Base-by-base conservation (phyloP, 441 rosid genomes). In the Macaranga tanarius region DNA sequence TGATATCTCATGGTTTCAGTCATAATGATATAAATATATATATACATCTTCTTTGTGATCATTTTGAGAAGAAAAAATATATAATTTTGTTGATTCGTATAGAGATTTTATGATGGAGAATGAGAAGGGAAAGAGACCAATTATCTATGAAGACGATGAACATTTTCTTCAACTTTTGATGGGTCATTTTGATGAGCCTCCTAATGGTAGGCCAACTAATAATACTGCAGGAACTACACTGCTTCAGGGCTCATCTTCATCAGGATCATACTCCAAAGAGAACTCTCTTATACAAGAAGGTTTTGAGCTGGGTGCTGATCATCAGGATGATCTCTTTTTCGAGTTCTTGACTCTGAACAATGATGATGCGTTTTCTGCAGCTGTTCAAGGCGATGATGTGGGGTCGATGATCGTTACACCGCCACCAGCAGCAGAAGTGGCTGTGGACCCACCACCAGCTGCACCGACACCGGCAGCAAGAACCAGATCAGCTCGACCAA, bases 81-180 rank as follows among this genome's bases (percentile, higher is more conserved):
- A 31, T 31, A 31, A 31, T 31, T 31, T 42, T 42, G 45, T 42
- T 42, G 45, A 42, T 42, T 10, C 4, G 13, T 48, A 13, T 3
- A 40, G 50, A 40, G 7, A n/a, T 44, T 44, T 12, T 65, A 23
- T 22, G 2, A 65, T 65, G 70, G 65, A 31, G 23, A 68, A 16
- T 22, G 73, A 54, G 25, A 69, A 69, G 34, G 73, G 44, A 8
- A 58, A 44, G 42, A 25, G 34, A 15, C 25, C 65, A 23, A 44
- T 52, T 4, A 50, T 50, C n/a, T 10, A 12, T 16, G 13, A 1
- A 4, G 72, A 42, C 11, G 62, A 68, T 23, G 62, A 20, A 10
- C 63, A 69, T 6, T 4, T 54, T 31, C n/a, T 31, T 31, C 48
- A 34, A 34, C 47, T 31, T 34, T 0, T 68, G 51, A 54, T 68